phyloP scores from a whole-genome alignment of 371 early-diverging fungal species.

The Lichtheimia ornata region DNA sequence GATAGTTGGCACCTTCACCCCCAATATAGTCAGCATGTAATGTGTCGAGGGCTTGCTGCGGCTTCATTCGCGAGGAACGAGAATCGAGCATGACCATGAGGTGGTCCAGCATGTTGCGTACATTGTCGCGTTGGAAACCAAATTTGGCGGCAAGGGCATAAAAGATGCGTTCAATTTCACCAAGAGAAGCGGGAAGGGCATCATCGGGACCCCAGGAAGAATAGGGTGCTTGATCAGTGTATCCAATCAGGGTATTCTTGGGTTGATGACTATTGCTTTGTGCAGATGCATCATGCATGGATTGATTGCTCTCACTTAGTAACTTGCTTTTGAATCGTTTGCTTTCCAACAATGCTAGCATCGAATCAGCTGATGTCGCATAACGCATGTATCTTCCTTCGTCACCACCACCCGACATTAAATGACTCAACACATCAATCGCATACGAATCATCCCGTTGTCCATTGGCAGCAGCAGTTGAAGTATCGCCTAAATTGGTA shows the following conservation, averaged over 20 bases:
- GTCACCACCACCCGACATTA: constrained; percentile 40
- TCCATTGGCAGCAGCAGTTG: background rate
- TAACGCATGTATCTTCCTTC: constrained; percentile 75
- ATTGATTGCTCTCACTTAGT: constrained; percentile 7
- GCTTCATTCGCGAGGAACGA: constrained; percentile 78
- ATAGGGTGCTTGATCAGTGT: constrained; percentile 35
- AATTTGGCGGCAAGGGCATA: constrained; percentile 62
- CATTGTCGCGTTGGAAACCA: constrained; percentile 80
- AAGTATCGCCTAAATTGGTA: background rate
- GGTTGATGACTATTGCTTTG: constrained; percentile 19
- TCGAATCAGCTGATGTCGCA: constrained; percentile 76
- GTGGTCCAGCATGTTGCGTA: constrained; percentile 73
- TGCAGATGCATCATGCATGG: constrained; percentile 16
- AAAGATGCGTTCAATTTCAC: constrained; percentile 70
- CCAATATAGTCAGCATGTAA: constrained; percentile 88
- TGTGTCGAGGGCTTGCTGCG: constrained; percentile 73
- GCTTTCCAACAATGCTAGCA: constrained; percentile 72
- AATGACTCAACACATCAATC: constrained; percentile 14
- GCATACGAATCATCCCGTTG: constrained; percentile 6
- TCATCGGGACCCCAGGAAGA: constrained; percentile 72
- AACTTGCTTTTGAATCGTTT: constrained; percentile 56
- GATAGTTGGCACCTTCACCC: constrained; percentile 83
- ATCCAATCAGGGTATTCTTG: constrained; percentile 14
- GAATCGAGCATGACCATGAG: constrained; percentile 86
- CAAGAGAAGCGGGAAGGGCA: constrained; percentile 64